These are phyloP conservation scores for Pythium plurisporium DNA, from an alignment of 352 stramenopile genomes.

Conservation along the genomic window DNA sequence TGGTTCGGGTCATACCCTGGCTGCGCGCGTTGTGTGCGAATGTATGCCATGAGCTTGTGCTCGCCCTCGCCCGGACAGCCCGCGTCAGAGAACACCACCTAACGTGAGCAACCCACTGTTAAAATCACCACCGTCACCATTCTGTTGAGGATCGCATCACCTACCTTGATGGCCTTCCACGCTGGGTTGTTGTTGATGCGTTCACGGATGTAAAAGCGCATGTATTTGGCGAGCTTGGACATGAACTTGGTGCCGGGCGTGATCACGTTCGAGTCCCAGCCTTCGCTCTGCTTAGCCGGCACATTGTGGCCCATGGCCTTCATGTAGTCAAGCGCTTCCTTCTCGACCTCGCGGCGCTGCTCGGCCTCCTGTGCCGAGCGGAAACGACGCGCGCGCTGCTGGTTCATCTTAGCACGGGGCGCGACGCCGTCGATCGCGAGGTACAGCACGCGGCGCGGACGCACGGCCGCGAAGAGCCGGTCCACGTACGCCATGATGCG, in stretches of 20 bases:
- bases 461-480: slow-evolving; percentile 92
- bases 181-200: slow-evolving; percentile 90
- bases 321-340: slow-evolving; percentile 91
- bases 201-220: slow-evolving; percentile 93
- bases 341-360: slow-evolving; percentile 91
- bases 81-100: slow-evolving; percentile 96
- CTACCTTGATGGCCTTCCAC: slow-evolving; percentile 93
- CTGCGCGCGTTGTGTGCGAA: slow-evolving; percentile 92
- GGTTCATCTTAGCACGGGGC: slow-evolving; percentile 99
- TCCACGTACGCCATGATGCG: slow-evolving; percentile 97
- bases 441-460: slow-evolving; percentile 95
- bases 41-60: slow-evolving; percentile 99
- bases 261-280: slow-evolving; percentile 99
- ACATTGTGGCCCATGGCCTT: slow-evolving; percentile 83
- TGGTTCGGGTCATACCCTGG: slow-evolving; percentile 96
- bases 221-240: slow-evolving; percentile 89
- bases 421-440: slow-evolving; percentile 98
- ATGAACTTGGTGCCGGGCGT: slow-evolving; percentile 99
- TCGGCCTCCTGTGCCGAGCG: slow-evolving; percentile 93
- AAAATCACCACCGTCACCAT: too few relatives aligned
- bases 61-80: slow-evolving; percentile 98
- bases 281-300: slow-evolving; percentile 67
- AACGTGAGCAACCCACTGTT: background rate
- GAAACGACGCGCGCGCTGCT: slow-evolving; percentile 97
- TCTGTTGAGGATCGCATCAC: too few relatives aligned